Percentiles rank a stretch among this genome's conserved stretches.
Evolutionary conservation across 257 asterid genomes (phyloP).

Genomic region (Salvia miltiorrhiza): DNA sequence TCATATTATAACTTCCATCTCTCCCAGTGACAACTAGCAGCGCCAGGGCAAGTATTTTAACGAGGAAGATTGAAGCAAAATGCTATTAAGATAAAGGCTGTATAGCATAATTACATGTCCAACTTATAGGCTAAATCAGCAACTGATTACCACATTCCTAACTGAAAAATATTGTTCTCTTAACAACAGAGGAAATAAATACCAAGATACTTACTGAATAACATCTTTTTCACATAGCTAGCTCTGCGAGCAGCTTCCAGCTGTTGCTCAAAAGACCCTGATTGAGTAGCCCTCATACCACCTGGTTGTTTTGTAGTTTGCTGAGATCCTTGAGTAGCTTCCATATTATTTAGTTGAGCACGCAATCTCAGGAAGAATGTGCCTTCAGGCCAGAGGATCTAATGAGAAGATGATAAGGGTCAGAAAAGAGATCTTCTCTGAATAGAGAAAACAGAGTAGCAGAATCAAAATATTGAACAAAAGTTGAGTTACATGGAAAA

Average conservation of each 20-base stretch:
- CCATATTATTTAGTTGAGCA: slow-evolving; percentile 30
- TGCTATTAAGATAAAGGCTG: background rate
- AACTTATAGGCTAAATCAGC: background rate
- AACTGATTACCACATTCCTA: background rate
- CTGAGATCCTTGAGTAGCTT: slow-evolving; percentile 37
- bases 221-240: slow-evolving; percentile 78
- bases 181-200: slow-evolving; percentile 7
- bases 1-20: background rate
- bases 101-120: background rate
- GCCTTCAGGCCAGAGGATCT: slow-evolving; percentile 98
- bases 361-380: slow-evolving; percentile 65
- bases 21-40: background rate
- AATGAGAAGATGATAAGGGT: slow-evolving; percentile 13
- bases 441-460: background rate
- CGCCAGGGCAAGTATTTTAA: background rate
- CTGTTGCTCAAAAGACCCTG: slow-evolving; percentile 86
- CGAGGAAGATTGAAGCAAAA: background rate
- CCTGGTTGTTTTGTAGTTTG: slow-evolving; percentile 34
- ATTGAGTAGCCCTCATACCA: slow-evolving; percentile 45
- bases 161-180: background rate
- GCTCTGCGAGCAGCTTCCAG: slow-evolving; percentile 99
- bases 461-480: background rate
- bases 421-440: slow-evolving; percentile 7
- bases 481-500: background rate
- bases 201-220: slow-evolving; percentile 64